A percentile compares a stretch with the other conserved stretches of the same genome.
Evolutionary conservation across 2,329 filamentous ascomycete genomes (phyloP).

Genomic region (Exophiala viscosa): DNA sequence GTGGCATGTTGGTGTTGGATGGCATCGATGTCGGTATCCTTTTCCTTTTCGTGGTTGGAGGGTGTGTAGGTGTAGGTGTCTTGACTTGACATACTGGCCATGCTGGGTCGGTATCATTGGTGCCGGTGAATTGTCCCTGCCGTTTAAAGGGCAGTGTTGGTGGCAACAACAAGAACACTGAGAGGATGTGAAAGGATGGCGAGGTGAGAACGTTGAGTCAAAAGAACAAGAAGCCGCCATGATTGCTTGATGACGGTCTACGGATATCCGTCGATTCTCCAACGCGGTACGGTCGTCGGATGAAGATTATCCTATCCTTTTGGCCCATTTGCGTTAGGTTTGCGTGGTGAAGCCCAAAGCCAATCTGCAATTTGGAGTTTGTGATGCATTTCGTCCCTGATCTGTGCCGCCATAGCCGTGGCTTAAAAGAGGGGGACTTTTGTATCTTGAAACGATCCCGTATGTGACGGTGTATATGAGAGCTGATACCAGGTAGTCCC

Average conservation of each 20-base stretch:
- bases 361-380: background rate
- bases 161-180: background rate
- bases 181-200: background rate
- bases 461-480: too few species aligned
- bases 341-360: too few species aligned
- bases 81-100: conserved; percentile 16
- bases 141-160: too few species aligned
- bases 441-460: background rate
- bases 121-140: background rate
- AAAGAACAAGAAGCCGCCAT: background rate
- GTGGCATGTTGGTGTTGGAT: conserved; percentile 3
- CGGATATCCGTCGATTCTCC: too few species aligned
- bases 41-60: too few species aligned
- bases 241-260: too few species aligned
- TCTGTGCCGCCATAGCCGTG: conserved; percentile 17
- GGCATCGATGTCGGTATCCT: conserved; percentile 15
- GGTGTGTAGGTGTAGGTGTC: conserved; percentile 1
- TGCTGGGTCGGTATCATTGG: conserved; percentile 1
- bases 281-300: too few species aligned
- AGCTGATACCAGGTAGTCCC: background rate
- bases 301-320: too few species aligned
- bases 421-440: background rate
- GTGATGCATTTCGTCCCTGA: background rate
- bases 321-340: too few species aligned
- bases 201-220: background rate